These are phyloP conservation scores for Zanthoxylum bungeanum DNA, from an alignment of 345 rosid species.

Conservation along the genomic window DNA sequence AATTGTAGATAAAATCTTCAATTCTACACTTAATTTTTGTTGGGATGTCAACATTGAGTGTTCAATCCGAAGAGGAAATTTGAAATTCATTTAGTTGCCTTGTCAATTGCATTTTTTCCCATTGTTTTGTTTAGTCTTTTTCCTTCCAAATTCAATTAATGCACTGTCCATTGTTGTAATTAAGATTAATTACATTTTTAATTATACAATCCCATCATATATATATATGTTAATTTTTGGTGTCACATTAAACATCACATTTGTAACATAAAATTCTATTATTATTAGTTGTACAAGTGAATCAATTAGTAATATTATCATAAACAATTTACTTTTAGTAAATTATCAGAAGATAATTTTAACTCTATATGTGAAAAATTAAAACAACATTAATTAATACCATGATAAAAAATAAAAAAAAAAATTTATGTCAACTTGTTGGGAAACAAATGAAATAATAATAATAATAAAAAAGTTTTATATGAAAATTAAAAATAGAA, in stretches of 20 bases:
- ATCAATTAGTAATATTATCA: too few species aligned
- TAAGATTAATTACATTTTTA: not conserved
- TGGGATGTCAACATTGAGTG: not conserved
- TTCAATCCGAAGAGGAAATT: not conserved
- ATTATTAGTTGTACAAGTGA: too few species aligned
- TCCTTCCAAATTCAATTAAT: constrained; percentile 1
- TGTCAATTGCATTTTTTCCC: not conserved
- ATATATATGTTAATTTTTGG: too few species aligned
- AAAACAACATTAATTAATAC: not conserved
- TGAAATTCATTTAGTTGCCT: not conserved
- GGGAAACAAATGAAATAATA: constrained; percentile 8
- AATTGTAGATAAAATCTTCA: not conserved
- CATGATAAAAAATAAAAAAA: not conserved
- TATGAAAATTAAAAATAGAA: not conserved
- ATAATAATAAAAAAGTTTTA: not conserved
- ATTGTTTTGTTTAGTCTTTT: not conserved
- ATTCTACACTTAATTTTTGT: not conserved
- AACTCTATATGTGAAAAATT: too few species aligned
- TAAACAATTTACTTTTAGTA: too few species aligned
- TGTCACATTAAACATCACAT: too few species aligned
- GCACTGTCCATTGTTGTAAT: not conserved
- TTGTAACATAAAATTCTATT: too few species aligned
- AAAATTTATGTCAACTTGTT: constrained; percentile 9
- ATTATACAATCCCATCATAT: not conserved
- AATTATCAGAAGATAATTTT: too few species aligned